Evolutionary conservation across 148 eudicot species (phyloP).

Genomic region (Vaccinium corymbosum): DNA sequence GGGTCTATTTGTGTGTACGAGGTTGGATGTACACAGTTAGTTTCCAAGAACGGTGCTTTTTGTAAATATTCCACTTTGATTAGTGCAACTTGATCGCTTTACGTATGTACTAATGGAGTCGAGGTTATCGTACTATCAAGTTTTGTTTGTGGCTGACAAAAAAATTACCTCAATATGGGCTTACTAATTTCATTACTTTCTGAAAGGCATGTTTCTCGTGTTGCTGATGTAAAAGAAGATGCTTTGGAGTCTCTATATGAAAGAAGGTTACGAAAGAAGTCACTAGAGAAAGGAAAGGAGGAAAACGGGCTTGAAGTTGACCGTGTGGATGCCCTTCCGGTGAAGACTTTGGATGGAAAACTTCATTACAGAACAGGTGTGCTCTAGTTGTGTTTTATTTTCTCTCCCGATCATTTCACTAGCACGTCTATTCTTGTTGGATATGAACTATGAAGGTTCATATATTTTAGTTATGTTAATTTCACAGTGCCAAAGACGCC

Average conservation of each 20-base stretch:
- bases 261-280: conserved; percentile 44
- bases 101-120: neutral
- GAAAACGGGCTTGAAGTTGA: conserved; percentile 63
- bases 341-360: conserved; percentile 77
- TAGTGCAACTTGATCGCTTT: neutral
- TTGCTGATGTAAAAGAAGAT: conserved; percentile 81
- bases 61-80: neutral
- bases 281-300: conserved; percentile 45
- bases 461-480: conserved; percentile 12
- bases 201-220: conserved; percentile 75
- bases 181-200: conserved; percentile 5
- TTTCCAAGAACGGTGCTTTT: neutral
- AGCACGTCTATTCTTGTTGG: neutral
- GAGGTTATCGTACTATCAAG: neutral
- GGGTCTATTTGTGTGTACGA: neutral
- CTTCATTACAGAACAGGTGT: conserved; percentile 66
- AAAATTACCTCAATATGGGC: neutral
- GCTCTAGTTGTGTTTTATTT: conserved; percentile 1
- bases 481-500: conserved; percentile 40
- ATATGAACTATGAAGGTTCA: neutral
- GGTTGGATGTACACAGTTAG: neutral
- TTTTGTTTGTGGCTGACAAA: neutral
- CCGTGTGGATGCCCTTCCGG: conserved; percentile 89
- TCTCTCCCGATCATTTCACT: neutral
- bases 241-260: conserved; percentile 64